A percentile compares a stretch with the other conserved stretches of the same genome.
phyloP scores from a whole-genome alignment of 495 filamentous ascomycete species.

The Apiosordaria backusii region DNA sequence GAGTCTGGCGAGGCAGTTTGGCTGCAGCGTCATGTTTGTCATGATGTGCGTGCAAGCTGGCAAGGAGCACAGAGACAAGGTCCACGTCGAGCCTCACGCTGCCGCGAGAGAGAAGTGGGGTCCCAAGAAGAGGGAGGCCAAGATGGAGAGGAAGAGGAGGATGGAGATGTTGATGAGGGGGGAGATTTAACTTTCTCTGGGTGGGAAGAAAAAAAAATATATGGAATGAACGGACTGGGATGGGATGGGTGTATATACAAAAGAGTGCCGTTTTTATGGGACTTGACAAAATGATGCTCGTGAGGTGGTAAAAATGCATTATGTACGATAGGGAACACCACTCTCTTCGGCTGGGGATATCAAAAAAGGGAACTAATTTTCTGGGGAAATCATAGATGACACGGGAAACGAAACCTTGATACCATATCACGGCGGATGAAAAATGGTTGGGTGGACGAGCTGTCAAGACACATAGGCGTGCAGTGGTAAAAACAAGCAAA shows the following conservation, averaged over 20 bases:
- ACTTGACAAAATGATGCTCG: not conserved
- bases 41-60: slow-evolving; percentile 47
- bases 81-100: slow-evolving; percentile 68
- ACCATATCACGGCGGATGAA: not conserved
- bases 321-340: not conserved
- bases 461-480: not conserved
- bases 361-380: not conserved
- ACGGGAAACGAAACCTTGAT: not conserved
- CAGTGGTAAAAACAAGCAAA: not conserved
- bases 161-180: slow-evolving; percentile 55
- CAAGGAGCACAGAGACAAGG: slow-evolving; percentile 38
- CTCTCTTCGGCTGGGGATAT: not conserved
- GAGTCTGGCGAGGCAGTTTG: slow-evolving; percentile 67
- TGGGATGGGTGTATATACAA: not conserved
- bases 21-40: slow-evolving; percentile 75
- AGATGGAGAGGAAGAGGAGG: slow-evolving; percentile 67
- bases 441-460: not conserved
- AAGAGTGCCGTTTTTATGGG: not conserved
- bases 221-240: not conserved
- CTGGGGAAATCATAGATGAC: not conserved
- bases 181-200: slow-evolving; percentile 34
- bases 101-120: slow-evolving; percentile 54
- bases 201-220: not conserved
- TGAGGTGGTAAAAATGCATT: not conserved
- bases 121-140: slow-evolving; percentile 1